Conservation (phyloP, 192 early-diverging fungal genomes). For the Martensiomyces pterosporus region DNA sequence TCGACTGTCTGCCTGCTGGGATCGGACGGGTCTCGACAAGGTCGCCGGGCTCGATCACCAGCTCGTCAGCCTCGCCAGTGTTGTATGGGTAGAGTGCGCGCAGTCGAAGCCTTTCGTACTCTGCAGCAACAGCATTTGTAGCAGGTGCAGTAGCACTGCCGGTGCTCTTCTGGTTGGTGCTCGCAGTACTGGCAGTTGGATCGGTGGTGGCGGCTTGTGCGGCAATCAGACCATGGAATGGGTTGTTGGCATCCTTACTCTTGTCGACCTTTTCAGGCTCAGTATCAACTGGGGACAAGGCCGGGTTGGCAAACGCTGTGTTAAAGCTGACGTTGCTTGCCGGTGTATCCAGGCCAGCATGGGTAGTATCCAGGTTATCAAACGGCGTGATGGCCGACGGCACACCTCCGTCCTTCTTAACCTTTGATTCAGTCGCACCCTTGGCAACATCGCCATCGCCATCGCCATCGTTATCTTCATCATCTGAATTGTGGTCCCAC, state of each 20-base stretch:
- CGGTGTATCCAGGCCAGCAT: slow-evolving; percentile 4
- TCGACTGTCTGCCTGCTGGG: neutral
- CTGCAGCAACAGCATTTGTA: neutral
- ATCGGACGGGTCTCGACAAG: slow-evolving; percentile 33
- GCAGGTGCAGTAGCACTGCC: neutral
- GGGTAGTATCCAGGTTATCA: neutral
- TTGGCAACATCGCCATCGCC: neutral
- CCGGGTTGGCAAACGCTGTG: slow-evolving; percentile 38
- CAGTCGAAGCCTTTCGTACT: slow-evolving; percentile 18
- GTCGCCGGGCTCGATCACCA: slow-evolving; percentile 27
- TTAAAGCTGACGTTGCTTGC: slow-evolving; percentile 37
- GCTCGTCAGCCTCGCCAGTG: slow-evolving; percentile 9
- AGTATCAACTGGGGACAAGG: too few species aligned
- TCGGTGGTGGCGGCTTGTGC: neutral
- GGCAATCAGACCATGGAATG: slow-evolving; percentile 28
- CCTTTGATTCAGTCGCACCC: neutral
- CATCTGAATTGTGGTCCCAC: slow-evolving; percentile 48
- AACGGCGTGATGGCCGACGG: too few species aligned
- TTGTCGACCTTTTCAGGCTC: neutral
- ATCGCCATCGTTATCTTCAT: slow-evolving; percentile 8
- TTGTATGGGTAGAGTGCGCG: slow-evolving; percentile 39
- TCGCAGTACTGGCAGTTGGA: neutral
- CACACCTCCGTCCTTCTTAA: too few species aligned
- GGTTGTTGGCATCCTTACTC: slow-evolving; percentile 28
- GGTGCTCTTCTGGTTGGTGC: neutral